Conservation (phyloP, 345 rosid species). For the Alliaria petiolata region DNA sequence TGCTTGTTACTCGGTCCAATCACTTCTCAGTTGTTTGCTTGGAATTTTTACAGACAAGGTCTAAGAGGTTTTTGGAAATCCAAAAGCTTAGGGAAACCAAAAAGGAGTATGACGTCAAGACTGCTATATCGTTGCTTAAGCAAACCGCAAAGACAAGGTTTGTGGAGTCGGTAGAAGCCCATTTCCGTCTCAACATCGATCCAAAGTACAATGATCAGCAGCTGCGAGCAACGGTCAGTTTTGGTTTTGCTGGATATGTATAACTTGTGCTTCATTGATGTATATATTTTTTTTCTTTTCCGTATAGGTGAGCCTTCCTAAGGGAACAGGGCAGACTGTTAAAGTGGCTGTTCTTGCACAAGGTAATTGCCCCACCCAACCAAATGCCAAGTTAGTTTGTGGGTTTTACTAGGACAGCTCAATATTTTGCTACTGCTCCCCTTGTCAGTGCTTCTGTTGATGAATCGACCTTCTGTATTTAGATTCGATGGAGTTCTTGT, state of each 20-base stretch:
- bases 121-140: slow-evolving; percentile 82
- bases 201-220: slow-evolving; percentile 98
- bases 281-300: neutral
- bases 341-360: slow-evolving; percentile 96
- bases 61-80: slow-evolving; percentile 97
- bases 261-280: neutral
- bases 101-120: slow-evolving; percentile 62
- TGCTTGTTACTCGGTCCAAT: neutral
- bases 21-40: slow-evolving; percentile 1
- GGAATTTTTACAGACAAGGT: slow-evolving; percentile 69
- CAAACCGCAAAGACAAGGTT: slow-evolving; percentile 65
- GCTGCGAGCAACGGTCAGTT: slow-evolving; percentile 85
- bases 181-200: slow-evolving; percentile 94
- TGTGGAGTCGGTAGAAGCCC: slow-evolving; percentile 89
- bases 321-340: slow-evolving; percentile 93
- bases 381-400: neutral
- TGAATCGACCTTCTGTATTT: neutral
- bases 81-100: slow-evolving; percentile 90
- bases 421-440: neutral
- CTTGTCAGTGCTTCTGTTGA: neutral
- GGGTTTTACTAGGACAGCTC: neutral
- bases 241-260: neutral
- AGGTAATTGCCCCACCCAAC: slow-evolving; percentile 45
- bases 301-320: slow-evolving; percentile 83
- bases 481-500: neutral